Conservation (phyloP, 2,329 filamentous ascomycete genomes). For the Fusarium albidum region DNA sequence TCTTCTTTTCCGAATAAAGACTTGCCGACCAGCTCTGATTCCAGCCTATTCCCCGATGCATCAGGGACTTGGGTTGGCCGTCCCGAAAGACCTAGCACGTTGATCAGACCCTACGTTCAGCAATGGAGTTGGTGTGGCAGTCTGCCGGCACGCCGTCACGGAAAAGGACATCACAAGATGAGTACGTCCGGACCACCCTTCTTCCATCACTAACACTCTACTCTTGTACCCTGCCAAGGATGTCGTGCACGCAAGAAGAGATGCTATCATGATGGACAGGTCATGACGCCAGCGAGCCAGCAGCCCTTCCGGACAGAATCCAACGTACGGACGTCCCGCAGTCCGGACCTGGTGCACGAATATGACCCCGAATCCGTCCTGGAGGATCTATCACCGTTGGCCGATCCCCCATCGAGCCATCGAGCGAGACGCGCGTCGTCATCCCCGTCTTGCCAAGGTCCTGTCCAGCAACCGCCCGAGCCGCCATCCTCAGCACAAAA, state of each 20-base stretch:
- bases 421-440: background rate
- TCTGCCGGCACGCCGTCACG: conserved; percentile 1
- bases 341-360: conserved; percentile 1
- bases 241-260: conserved; percentile 20
- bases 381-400: conserved; percentile 4
- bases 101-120: too few relatives aligned
- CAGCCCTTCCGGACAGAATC: too few relatives aligned
- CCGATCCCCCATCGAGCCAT: background rate
- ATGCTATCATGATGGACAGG: conserved; percentile 20
- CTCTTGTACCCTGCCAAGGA: conserved; percentile 13
- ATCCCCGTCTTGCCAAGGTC: background rate
- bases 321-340: conserved; percentile 7
- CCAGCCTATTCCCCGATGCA: too few relatives aligned
- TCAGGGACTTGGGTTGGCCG: too few relatives aligned
- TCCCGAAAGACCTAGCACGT: too few relatives aligned
- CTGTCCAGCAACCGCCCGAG: background rate
- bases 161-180: conserved; percentile 21
- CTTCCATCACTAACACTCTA: conserved; percentile 1
- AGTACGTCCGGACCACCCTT: background rate
- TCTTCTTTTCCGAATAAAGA: too few relatives aligned
- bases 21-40: too few relatives aligned
- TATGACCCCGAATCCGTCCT: conserved; percentile 21
- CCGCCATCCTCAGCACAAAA: background rate
- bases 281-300: too few relatives aligned
- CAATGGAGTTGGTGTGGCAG: conserved; percentile 23